Conservation (phyloP, 768 basidiomycete genomes). For the Tulasnella sp. region DNA sequence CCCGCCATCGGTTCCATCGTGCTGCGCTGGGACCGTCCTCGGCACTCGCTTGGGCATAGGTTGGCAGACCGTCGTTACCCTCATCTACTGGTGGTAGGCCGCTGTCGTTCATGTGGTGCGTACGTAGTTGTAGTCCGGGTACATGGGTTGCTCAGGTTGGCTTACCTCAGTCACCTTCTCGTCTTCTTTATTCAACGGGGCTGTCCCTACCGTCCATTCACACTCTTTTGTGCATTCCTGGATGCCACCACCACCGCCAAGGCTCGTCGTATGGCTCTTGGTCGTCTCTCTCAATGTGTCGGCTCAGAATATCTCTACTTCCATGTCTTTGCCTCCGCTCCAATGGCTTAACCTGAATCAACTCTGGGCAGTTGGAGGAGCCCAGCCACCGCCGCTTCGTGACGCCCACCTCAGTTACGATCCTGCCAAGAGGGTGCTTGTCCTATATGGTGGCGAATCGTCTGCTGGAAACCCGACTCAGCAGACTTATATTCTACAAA, state of each 20-base stretch:
- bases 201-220: not conserved
- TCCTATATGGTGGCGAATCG: slow-evolving; percentile 20
- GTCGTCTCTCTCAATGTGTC: not conserved
- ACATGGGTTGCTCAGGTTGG: not conserved
- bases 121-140: not conserved
- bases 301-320: slow-evolving; percentile 8
- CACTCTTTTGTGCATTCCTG: slow-evolving; percentile 1
- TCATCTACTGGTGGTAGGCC: slow-evolving; percentile 11
- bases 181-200: not conserved
- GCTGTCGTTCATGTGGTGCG: slow-evolving; percentile 6
- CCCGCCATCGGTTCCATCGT: slow-evolving; percentile 44
- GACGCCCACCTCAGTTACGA: slow-evolving; percentile 17
- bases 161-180: not conserved
- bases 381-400: slow-evolving; percentile 7
- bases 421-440: slow-evolving; percentile 11
- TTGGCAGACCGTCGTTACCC: slow-evolving; percentile 51
- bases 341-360: slow-evolving; percentile 14
- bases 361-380: not conserved
- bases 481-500: slow-evolving; percentile 40
- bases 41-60: slow-evolving; percentile 66
- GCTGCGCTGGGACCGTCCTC: slow-evolving; percentile 52
- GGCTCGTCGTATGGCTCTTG: not conserved
- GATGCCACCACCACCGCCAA: slow-evolving; percentile 1
- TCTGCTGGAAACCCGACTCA: slow-evolving; percentile 15
- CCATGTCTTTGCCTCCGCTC: slow-evolving; percentile 6